Evolutionary conservation across 257 asterid species (phyloP), one percentile per base, ranked within the genome.

Genomic region (Penstemon barbatus): DNA sequence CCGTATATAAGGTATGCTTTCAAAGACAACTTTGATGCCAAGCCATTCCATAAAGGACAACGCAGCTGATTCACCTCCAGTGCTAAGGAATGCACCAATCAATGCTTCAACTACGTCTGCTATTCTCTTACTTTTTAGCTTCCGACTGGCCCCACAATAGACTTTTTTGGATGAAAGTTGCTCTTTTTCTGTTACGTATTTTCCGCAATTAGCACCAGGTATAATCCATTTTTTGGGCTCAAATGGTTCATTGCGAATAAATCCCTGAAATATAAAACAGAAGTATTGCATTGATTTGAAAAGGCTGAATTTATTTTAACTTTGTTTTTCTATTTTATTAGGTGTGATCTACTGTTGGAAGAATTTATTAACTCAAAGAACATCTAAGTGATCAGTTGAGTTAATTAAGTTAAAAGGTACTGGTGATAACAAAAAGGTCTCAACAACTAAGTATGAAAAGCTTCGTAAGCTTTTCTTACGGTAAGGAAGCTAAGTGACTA

Each of bases 31-130:
- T 8, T 65, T 55, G 38, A 92, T 70, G 36, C 96, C 95, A 33
- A 92, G 81, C 97, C 95, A 88, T 13, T 77, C 41, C 96, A 92
- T 81, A 39, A 88, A 90, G 25, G 89, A 82, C 54, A 90, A 57
- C 1, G 98, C 94, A 0, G 86, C 87, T 5, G 6, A 25, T 77
- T 92, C 94, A 5, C 98, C 96, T 11, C 89, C 89, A 0, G 82
- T 70, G 15, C 82, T 74, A 39, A 92, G 91, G 61, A 69, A 92
- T 25, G 91, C 98, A 6, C 97, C 98, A n/a, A 90, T 84, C 11
- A 92, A 66, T n/a, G 98, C 98, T 80, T 92, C 98, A 6, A 80
- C 84, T 8, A 83, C 97, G 58, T 92, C 96, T 5, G 97, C 94
- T 19, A 92, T 82, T 0, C 52, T 78, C 81, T 86, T 89, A 13